phyloP scores from a whole-genome alignment of 768 basidiomycete species.

The Mycena venus region DNA sequence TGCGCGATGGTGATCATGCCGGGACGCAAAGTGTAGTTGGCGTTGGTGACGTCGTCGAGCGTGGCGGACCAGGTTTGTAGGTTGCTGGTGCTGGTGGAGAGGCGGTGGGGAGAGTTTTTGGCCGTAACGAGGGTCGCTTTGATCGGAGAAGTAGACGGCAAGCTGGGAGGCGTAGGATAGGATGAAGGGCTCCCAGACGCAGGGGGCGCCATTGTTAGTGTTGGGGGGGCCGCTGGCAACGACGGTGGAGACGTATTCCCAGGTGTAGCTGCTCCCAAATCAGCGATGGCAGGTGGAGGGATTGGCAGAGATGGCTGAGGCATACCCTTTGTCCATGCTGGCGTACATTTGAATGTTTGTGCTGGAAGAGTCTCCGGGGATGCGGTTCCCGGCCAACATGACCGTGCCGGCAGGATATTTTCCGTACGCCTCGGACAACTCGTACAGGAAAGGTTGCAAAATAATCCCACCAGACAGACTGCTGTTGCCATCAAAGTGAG shows the following conservation, averaged over 20 bases:
- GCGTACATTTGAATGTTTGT: constrained; percentile 37
- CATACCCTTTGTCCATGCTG: constrained; percentile 28
- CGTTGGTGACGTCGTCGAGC: constrained; percentile 32
- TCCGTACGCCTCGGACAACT: constrained; percentile 26
- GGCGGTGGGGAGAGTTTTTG: constrained; percentile 31
- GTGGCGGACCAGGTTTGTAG: constrained; percentile 30
- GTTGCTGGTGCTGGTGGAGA: constrained; percentile 29
- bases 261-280: constrained; percentile 18
- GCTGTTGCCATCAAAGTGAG: constrained; percentile 30
- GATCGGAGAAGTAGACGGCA: constrained; percentile 37
- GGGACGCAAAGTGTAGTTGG: constrained; percentile 29
- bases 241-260: constrained; percentile 29
- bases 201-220: constrained; percentile 32
- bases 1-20: constrained; percentile 37
- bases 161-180: constrained; percentile 29
- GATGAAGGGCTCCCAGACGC: constrained; percentile 38
- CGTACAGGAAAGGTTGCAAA: constrained; percentile 35
- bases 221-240: constrained; percentile 31
- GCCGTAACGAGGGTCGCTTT: constrained; percentile 35
- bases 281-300: constrained; percentile 3
- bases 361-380: constrained; percentile 25
- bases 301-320: constrained; percentile 13
- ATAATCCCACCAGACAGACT: constrained; percentile 27
- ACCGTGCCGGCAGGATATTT: constrained; percentile 33
- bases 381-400: constrained; percentile 35